Percentiles rank a stretch among this genome's conserved stretches.
Conservation (phyloP, 2,329 filamentous ascomycete species). For the Verticillium longisporum region DNA sequence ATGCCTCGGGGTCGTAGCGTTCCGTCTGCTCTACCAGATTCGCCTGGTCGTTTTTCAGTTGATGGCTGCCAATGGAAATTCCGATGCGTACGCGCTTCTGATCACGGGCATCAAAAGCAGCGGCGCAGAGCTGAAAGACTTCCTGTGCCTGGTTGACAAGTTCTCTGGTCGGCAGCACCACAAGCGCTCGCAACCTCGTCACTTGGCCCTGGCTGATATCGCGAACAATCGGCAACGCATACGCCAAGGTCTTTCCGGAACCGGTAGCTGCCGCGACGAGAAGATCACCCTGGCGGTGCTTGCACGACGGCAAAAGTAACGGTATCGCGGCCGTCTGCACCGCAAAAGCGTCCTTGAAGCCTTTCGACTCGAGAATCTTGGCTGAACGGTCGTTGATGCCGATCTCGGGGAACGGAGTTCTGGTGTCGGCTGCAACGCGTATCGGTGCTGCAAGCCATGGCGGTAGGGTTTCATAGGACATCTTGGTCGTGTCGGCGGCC, state of each 20-base stretch:
- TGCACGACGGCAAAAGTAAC: conserved; percentile 61
- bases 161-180: conserved; percentile 87
- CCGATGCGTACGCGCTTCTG: conserved; percentile 70
- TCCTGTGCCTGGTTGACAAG: conserved; percentile 81
- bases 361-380: conserved; percentile 58
- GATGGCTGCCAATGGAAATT: conserved; percentile 74
- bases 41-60: conserved; percentile 58
- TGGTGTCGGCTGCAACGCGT: conserved; percentile 55
- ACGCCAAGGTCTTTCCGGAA: conserved; percentile 91
- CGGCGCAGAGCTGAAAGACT: conserved; percentile 66
- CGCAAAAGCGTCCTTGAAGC: conserved; percentile 66
- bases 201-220: conserved; percentile 59
- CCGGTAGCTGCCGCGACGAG: conserved; percentile 90
- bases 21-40: conserved; percentile 37
- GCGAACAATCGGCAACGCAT: conserved; percentile 78
- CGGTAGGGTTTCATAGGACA: conserved; percentile 73
- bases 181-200: conserved; percentile 66
- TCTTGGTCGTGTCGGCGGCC: conserved; percentile 47
- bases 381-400: conserved; percentile 55
- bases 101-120: conserved; percentile 46
- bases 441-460: conserved; percentile 73
- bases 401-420: conserved; percentile 54
- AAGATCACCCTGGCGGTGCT: conserved; percentile 64
- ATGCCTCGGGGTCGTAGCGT: conserved; percentile 58
- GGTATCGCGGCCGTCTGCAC: conserved; percentile 78